Evolutionary conservation across 2,329 filamentous ascomycete genomes (phyloP).

Genomic region (Alternaria sp.): DNA sequence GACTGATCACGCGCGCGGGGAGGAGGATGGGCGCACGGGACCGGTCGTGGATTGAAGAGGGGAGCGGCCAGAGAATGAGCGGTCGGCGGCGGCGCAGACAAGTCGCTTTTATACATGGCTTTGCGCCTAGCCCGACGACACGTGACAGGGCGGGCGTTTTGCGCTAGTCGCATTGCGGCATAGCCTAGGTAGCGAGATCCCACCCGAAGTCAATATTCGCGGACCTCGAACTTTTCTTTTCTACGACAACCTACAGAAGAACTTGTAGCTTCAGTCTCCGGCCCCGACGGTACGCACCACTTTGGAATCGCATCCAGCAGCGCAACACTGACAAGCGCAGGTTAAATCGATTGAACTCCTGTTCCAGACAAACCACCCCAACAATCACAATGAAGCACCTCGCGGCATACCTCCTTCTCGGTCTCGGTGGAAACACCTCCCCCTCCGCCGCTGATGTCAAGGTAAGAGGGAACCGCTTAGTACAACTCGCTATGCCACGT

Average conservation of each 20-base stretch:
- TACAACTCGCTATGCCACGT: not conserved
- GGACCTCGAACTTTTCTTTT: constrained; percentile 41
- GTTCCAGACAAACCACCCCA: constrained; percentile 60
- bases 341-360: constrained; percentile 95
- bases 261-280: constrained; percentile 99
- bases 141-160: constrained; percentile 18
- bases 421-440: constrained; percentile 88
- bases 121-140: constrained; percentile 18
- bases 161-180: constrained; percentile 5
- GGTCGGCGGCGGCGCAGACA: constrained; percentile 30
- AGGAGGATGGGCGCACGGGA: constrained; percentile 21
- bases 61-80: constrained; percentile 31
- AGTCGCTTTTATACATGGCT: constrained; percentile 28
- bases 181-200: constrained; percentile 15
- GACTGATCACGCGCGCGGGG: constrained; percentile 19
- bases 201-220: constrained; percentile 25
- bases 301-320: not conserved
- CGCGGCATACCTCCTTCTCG: constrained; percentile 97
- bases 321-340: constrained; percentile 34
- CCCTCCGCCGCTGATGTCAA: constrained; percentile 83
- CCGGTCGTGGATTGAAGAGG: constrained; percentile 20
- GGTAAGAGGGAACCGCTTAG: constrained; percentile 17
- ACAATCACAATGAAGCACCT: constrained; percentile 96
- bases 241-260: constrained; percentile 56
- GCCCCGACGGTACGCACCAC: constrained; percentile 70